phyloP scores from a whole-genome alignment of 495 filamentous ascomycete genomes.

The Aspergillus incahuasiensis region DNA sequence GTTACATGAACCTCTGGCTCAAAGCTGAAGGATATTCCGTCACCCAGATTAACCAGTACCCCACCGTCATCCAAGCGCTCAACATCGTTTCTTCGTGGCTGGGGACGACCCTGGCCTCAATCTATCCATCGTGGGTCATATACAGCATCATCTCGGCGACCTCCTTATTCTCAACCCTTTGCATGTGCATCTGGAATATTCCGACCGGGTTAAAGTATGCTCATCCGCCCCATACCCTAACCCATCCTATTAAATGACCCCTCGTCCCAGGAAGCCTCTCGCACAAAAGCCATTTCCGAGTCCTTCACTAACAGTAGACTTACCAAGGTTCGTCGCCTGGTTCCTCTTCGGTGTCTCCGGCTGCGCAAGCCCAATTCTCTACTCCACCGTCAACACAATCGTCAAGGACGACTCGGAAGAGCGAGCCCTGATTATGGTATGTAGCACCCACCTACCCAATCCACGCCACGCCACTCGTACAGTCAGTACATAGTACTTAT shows the following conservation, averaged over 20 bases:
- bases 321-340: constrained; percentile 47
- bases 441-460: constrained; percentile 16
- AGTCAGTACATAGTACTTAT: too few species aligned
- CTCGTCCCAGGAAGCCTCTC: too few species aligned
- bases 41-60: constrained; percentile 42
- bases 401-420: constrained; percentile 45
- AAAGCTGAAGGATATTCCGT: constrained; percentile 45
- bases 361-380: constrained; percentile 41
- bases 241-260: too few species aligned
- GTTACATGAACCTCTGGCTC: constrained; percentile 46
- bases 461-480: too few species aligned
- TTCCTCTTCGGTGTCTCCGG: constrained; percentile 39
- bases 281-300: too few species aligned
- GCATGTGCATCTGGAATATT: constrained; percentile 45
- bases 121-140: constrained; percentile 43
- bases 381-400: constrained; percentile 44
- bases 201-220: constrained; percentile 38
- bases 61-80: constrained; percentile 39
- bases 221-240: constrained; percentile 12
- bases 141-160: constrained; percentile 30
- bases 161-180: constrained; percentile 36
- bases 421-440: constrained; percentile 43
- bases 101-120: constrained; percentile 39
- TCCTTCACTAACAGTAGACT: too few species aligned
- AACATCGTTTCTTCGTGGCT: constrained; percentile 44